A percentile compares a stretch with the other conserved stretches of the same genome.
phyloP scores from a whole-genome alignment of 2,329 filamentous ascomycete species.

The Clonostachys rhizophaga region DNA sequence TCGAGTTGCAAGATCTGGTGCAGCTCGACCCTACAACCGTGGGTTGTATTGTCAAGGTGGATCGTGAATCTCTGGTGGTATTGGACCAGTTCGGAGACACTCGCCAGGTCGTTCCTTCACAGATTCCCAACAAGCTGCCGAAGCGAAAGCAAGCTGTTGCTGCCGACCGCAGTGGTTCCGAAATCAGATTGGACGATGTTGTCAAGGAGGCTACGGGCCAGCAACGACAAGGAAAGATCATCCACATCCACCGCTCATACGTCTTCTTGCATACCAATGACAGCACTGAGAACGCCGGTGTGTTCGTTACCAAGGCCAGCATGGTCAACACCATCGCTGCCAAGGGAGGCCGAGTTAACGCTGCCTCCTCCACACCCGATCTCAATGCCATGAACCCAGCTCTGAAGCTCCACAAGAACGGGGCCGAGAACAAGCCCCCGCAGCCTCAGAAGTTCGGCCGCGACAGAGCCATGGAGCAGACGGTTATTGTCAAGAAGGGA shows the following conservation, averaged over 20 bases:
- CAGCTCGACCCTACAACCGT: slow-evolving; percentile 92
- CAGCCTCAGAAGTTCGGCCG: slow-evolving; percentile 69
- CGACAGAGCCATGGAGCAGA: slow-evolving; percentile 85
- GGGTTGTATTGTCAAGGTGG: slow-evolving; percentile 89
- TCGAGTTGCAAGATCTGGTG: slow-evolving; percentile 87
- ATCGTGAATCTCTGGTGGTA: slow-evolving; percentile 85
- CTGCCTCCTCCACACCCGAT: slow-evolving; percentile 63
- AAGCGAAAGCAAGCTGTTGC: slow-evolving; percentile 81
- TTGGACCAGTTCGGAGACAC: slow-evolving; percentile 86
- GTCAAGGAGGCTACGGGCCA: slow-evolving; percentile 89
- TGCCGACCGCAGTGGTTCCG: slow-evolving; percentile 87
- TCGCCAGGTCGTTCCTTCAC: slow-evolving; percentile 80
- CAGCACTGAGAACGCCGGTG: slow-evolving; percentile 78
- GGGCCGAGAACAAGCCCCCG: slow-evolving; percentile 36
- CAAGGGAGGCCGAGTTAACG: slow-evolving; percentile 77
- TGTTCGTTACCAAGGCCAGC: slow-evolving; percentile 81
- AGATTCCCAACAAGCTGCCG: slow-evolving; percentile 85
- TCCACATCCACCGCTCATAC: slow-evolving; percentile 91
- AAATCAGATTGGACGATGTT: slow-evolving; percentile 87
- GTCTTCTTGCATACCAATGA: slow-evolving; percentile 85
- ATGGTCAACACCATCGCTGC: slow-evolving; percentile 91
- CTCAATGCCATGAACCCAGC: slow-evolving; percentile 91
- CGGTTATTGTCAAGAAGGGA: slow-evolving; percentile 81
- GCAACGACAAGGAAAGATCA: slow-evolving; percentile 78
- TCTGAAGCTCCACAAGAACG: slow-evolving; percentile 64